Base-by-base conservation (phyloP, 2,329 filamentous ascomycete genomes). In the Hymenoscyphus fraxineus region DNA sequence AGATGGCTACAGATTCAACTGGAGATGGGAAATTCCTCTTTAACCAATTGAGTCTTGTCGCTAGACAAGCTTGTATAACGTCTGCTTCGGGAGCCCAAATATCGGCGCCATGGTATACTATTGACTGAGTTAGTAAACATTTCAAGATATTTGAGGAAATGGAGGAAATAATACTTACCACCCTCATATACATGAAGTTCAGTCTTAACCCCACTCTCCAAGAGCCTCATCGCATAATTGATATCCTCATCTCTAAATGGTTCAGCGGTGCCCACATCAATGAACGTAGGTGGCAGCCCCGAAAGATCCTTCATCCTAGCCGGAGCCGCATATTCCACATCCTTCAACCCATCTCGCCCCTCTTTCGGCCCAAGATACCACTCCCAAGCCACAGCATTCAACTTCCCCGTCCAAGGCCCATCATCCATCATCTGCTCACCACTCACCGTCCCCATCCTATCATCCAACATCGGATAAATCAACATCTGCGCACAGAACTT, bases 391-490 rank as follows among this genome's bases (percentile, higher is more conserved):
- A 69, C 70, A n/a, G 63, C 62, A 61, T 75, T 76, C 35, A 72
- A 64, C 10, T 65, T 72, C 39, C 72, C 74, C 40, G 70, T 73
- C 67, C 72, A 77, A 57, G 72, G 70, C 6, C 73, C 73, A n/a
- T 72, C 71, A 22, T 71, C 69, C 44, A 69, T 70, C 67, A 68
- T 76, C 56, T 77, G 73, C 40, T 73, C 44, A 6, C 22, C 56
- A 1, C 73, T 75, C 13, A 72, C 61, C 22, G 74, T 73, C 12
- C 68, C 65, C 61, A 72, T 73, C 41, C 78, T 72, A 65, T 80
- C 77, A 64, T 80, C 78, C n/a, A 80, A 68, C 78, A 80, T 79
- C 9, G 78, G 77, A 59, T 75, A 78, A 16, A 78, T 68, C 1
- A 80, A 72, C 19, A 78, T 74, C 41, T 78, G 75, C 27, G 76